Percentiles rank a stretch among this genome's conserved stretches.
Conservation (phyloP, 352 stramenopile species). For the Albugo candida region DNA sequence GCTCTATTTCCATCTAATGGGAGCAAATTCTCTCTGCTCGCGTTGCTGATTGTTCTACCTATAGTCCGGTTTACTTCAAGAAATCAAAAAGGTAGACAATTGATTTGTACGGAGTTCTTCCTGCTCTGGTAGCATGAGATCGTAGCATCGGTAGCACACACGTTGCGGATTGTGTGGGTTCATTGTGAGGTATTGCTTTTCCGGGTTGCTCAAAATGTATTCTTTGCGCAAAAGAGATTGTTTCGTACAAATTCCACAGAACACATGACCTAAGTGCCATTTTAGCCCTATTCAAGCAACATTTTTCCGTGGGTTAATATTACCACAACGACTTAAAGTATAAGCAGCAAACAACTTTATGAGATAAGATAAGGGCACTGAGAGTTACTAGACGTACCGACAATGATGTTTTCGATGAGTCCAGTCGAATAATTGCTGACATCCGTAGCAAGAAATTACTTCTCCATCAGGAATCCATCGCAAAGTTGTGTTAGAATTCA, state of each 20-base stretch:
- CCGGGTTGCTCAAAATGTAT: conserved; percentile 48
- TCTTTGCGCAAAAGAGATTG: conserved; percentile 53
- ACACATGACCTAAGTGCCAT: conserved; percentile 55
- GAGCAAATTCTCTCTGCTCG: conserved; percentile 53
- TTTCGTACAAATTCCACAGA: conserved; percentile 58
- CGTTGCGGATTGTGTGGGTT: conserved; percentile 70
- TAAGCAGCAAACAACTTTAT: no score
- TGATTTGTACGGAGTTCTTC: conserved; percentile 35
- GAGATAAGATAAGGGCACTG: background rate
- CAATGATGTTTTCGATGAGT: conserved; percentile 81
- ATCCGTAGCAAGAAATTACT: conserved; percentile 55
- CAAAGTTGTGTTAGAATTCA: conserved; percentile 21
- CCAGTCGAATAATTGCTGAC: conserved; percentile 75
- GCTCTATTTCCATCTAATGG: conserved; percentile 36
- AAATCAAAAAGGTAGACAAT: background rate
- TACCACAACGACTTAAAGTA: no score
- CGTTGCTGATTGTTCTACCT: conserved; percentile 61
- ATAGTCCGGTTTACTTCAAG: background rate
- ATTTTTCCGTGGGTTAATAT: no score
- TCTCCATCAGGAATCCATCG: conserved; percentile 70
- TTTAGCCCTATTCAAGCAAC: no score
- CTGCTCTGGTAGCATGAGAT: conserved; percentile 34
- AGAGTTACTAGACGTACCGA: conserved; percentile 16
- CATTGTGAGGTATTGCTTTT: conserved; percentile 52
- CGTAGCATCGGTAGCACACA: conserved; percentile 60